These are phyloP conservation scores for Exophiala alcalophila DNA, from an alignment of 2,329 filamentous ascomycete species.

Conservation along the genomic window DNA sequence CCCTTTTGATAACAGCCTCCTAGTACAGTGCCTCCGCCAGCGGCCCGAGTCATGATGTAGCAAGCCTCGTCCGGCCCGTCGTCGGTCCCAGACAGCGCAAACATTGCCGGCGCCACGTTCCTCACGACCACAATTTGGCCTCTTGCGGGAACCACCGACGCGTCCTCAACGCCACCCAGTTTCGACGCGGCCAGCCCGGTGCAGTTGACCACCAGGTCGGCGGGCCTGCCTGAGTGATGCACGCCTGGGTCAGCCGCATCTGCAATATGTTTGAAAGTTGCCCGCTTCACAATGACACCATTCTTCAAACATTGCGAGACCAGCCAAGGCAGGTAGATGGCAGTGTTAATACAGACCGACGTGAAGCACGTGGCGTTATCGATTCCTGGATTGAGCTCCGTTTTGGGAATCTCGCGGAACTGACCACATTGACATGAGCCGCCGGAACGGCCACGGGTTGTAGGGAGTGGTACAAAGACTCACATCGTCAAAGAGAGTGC, in stretches of 20 bases:
- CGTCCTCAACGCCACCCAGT: constrained; percentile 79
- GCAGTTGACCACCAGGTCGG: constrained; percentile 76
- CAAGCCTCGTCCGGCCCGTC: constrained; percentile 68
- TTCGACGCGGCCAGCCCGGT: constrained; percentile 73
- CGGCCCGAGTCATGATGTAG: constrained; percentile 80
- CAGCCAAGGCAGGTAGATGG: constrained; percentile 83
- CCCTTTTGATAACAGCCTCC: constrained; percentile 81
- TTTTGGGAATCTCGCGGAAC: constrained; percentile 60
- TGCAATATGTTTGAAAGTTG: constrained; percentile 63
- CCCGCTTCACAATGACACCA: constrained; percentile 67
- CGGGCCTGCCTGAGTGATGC: constrained; percentile 57
- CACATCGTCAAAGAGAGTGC: constrained; percentile 66
- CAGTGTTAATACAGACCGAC: constrained; percentile 87
- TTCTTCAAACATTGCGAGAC: constrained; percentile 72
- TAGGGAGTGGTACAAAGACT: constrained; percentile 27
- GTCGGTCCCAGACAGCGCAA: constrained; percentile 67
- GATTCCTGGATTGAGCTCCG: constrained; percentile 60
- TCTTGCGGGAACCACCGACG: constrained; percentile 68
- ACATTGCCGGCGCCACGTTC: constrained; percentile 72
- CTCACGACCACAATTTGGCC: constrained; percentile 82
- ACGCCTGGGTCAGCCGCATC: constrained; percentile 64
- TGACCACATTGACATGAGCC: constrained; percentile 30
- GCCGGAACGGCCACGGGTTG: not conserved
- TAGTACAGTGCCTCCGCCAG: constrained; percentile 75
- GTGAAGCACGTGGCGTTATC: constrained; percentile 74